These are phyloP conservation scores for Debaryomyces robertsiae DNA, from an alignment of 1,139 yeast species.

Conservation along the genomic window DNA sequence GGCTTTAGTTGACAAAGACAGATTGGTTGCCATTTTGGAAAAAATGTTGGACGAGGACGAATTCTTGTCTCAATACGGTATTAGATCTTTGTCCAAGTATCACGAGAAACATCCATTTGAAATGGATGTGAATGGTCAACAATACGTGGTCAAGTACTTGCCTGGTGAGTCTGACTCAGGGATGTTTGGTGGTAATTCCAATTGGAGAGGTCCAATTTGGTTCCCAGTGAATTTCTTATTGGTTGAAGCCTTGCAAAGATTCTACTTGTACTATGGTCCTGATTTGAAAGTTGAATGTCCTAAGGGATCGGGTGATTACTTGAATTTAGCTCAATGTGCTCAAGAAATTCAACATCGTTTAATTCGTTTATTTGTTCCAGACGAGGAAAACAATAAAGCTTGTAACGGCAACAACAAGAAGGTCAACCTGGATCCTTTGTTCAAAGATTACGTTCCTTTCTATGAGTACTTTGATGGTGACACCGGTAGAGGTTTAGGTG, in stretches of 20 bases:
- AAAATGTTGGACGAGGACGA: conserved; percentile 89
- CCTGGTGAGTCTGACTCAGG: conserved; percentile 96
- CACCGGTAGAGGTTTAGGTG: conserved; percentile 92
- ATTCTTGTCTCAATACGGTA: conserved; percentile 84
- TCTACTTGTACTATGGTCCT: conserved; percentile 88
- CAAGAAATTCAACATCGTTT: conserved; percentile 89
- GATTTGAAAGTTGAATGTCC: conserved; percentile 89
- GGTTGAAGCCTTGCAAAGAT: conserved; percentile 87
- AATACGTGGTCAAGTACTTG: conserved; percentile 74
- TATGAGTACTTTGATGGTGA: conserved; percentile 95
- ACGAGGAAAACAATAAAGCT: conserved; percentile 73
- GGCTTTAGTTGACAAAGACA: conserved; percentile 80
- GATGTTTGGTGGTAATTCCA: conserved; percentile 95
- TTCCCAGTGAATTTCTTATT: conserved; percentile 89
- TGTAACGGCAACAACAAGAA: conserved; percentile 71
- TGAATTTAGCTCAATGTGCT: conserved; percentile 90
- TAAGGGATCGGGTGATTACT: conserved; percentile 75
- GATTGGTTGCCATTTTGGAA: conserved; percentile 73
- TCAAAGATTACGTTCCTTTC: conserved; percentile 77
- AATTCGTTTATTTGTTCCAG: conserved; percentile 76
- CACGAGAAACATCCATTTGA: conserved; percentile 86
- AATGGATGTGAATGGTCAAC: conserved; percentile 82
- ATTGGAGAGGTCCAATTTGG: conserved; percentile 99
- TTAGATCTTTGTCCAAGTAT: conserved; percentile 84
- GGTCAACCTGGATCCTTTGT: conserved; percentile 69